Conservation (phyloP, 208 protist species). For the Trypanosoma brucei region DNA sequence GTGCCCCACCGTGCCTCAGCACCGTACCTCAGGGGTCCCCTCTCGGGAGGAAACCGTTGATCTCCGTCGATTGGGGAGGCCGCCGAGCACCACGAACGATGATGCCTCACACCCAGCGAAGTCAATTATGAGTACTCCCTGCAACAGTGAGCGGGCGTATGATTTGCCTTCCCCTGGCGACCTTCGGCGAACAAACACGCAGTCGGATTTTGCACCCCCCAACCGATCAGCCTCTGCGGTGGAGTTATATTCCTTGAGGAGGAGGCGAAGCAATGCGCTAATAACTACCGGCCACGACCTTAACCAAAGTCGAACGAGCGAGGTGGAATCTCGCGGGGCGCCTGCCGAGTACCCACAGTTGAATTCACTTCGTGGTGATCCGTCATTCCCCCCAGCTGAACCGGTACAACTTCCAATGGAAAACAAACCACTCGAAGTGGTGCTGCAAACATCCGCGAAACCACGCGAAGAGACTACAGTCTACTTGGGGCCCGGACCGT, state of each 20-base stretch:
- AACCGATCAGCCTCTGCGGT: background rate
- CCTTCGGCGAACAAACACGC: too few relatives aligned
- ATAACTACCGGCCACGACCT: slow-evolving; percentile 15
- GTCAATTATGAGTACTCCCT: background rate
- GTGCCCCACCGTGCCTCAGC: background rate
- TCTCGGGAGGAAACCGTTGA: background rate
- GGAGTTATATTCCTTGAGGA: slow-evolving; percentile 5
- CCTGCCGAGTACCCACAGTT: slow-evolving; percentile 27
- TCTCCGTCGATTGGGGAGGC: background rate
- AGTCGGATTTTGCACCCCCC: background rate
- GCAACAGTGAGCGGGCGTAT: background rate
- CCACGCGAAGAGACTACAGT: slow-evolving; percentile 46
- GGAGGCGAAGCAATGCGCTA: slow-evolving; percentile 26
- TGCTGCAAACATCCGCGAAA: slow-evolving; percentile 66
- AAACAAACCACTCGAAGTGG: slow-evolving; percentile 45
- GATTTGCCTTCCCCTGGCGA: background rate
- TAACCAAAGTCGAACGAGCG: slow-evolving; percentile 14
- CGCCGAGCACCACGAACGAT: background rate
- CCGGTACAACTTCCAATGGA: slow-evolving; percentile 49
- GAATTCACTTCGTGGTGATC: slow-evolving; percentile 24
- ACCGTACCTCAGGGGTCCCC: background rate
- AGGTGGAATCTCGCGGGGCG: background rate
- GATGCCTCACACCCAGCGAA: background rate
- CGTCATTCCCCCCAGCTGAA: slow-evolving; percentile 42
- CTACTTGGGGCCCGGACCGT: slow-evolving; percentile 61